A percentile compares a stretch with the other conserved stretches of the same genome.
Evolutionary conservation across 495 filamentous ascomycete genomes (phyloP).

Genomic region (Astrothelium subdiscretum): DNA sequence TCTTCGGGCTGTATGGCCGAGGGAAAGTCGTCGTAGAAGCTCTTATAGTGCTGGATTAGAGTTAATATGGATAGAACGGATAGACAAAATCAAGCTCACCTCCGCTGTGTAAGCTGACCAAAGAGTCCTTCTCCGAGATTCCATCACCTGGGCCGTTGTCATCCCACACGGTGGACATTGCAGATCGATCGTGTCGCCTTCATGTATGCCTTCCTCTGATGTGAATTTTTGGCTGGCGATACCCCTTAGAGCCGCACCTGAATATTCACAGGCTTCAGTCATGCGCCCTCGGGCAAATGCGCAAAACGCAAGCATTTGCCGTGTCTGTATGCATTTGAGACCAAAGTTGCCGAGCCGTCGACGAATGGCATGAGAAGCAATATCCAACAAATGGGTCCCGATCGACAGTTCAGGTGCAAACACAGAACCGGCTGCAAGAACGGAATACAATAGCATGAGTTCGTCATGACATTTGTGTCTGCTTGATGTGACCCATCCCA

Average conservation of each 20-base stretch:
- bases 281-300: slow-evolving; percentile 46
- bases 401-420: slow-evolving; percentile 38
- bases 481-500: slow-evolving; percentile 41
- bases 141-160: slow-evolving; percentile 32
- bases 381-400: slow-evolving; percentile 41
- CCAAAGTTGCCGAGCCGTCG: slow-evolving; percentile 38
- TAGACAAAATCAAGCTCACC: slow-evolving; percentile 29
- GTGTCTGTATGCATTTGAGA: slow-evolving; percentile 50
- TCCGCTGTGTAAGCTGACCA: slow-evolving; percentile 56
- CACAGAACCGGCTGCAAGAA: slow-evolving; percentile 46
- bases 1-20: slow-evolving; percentile 41
- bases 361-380: slow-evolving; percentile 47
- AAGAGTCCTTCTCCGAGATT: slow-evolving; percentile 56
- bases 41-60: slow-evolving; percentile 40
- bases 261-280: slow-evolving; percentile 47
- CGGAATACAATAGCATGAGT: slow-evolving; percentile 57
- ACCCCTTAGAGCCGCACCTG: slow-evolving; percentile 34
- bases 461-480: slow-evolving; percentile 49
- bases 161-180: slow-evolving; percentile 26
- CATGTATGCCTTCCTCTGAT: slow-evolving; percentile 41
- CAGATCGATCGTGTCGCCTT: slow-evolving; percentile 29
- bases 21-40: slow-evolving; percentile 39
- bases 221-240: neutral
- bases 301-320: slow-evolving; percentile 52
- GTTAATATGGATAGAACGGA: slow-evolving; percentile 1